phyloP scores from a whole-genome alignment of 2,329 filamentous ascomycete genomes.

The Canariomyces notabilis region DNA sequence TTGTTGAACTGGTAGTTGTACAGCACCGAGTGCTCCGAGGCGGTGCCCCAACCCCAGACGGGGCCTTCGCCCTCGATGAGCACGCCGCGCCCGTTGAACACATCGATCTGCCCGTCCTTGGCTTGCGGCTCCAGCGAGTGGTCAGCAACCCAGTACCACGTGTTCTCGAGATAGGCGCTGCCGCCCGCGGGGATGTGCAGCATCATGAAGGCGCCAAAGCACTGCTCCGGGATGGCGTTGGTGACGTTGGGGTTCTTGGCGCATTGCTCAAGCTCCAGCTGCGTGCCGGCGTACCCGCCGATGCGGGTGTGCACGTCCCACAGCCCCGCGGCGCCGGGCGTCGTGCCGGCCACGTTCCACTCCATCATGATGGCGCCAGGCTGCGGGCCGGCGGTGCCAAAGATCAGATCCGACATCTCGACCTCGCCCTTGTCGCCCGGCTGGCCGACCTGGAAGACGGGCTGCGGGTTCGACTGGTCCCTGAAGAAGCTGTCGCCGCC shows the following conservation, averaged over 20 bases:
- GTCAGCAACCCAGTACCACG: slow-evolving; percentile 86
- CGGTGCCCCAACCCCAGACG: slow-evolving; percentile 76
- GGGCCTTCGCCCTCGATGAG: slow-evolving; percentile 72
- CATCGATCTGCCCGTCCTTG: slow-evolving; percentile 63
- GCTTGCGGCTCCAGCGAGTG: slow-evolving; percentile 76
- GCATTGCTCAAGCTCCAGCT: slow-evolving; percentile 75
- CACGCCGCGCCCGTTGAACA: slow-evolving; percentile 84
- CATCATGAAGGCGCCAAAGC: slow-evolving; percentile 69
- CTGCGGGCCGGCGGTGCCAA: slow-evolving; percentile 76
- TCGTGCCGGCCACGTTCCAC: slow-evolving; percentile 73
- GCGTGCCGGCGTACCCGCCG: slow-evolving; percentile 77
- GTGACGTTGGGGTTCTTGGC: slow-evolving; percentile 65
- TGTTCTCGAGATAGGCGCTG: slow-evolving; percentile 80
- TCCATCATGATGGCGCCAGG: slow-evolving; percentile 87
- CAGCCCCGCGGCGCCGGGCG: slow-evolving; percentile 67
- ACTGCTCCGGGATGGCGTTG: slow-evolving; percentile 59
- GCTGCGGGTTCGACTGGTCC: slow-evolving; percentile 68
- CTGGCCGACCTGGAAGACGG: slow-evolving; percentile 81
- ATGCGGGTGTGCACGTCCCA: slow-evolving; percentile 98
- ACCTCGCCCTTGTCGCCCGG: slow-evolving; percentile 71
- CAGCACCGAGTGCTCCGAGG: slow-evolving; percentile 59
- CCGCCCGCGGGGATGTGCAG: slow-evolving; percentile 58
- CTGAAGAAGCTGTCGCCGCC: slow-evolving; percentile 65
- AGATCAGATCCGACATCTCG: slow-evolving; percentile 83
- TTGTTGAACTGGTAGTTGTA: slow-evolving; percentile 84